Evolutionary conservation across 2,329 filamentous ascomycete genomes (phyloP), one percentile per base, ranked within the genome.

Genomic region (Hymenoscyphus scutula): DNA sequence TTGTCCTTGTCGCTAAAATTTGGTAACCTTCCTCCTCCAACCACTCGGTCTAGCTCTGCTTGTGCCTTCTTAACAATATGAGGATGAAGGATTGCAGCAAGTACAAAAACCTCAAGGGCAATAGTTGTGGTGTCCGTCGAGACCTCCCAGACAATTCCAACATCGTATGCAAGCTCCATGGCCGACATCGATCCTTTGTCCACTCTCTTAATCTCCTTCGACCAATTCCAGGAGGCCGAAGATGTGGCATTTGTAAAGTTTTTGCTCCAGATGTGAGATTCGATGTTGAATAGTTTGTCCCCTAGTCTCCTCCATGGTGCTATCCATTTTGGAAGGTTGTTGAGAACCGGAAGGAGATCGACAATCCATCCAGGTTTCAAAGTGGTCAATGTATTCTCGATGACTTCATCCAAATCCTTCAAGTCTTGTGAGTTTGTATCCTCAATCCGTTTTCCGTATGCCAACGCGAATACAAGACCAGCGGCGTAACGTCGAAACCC

Each of bases 31-130:
- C 74, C 70, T 2, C 67, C 68, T 1, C 80, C 81, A 11, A 84
- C 75, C 1, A 83, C 77, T 5, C 70, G 68, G 60, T 84, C 81
- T 17, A 85, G 68, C 56, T 79, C 75, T 15, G 70, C 72, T 64
- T 78, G 79, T 0, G 79, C 80, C 64, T 81, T 82, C 27, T 66
- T 66, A 61, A 82, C 81, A 0, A 81, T 70, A 3, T 75, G 73
- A 0, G 77, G 79, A 53, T 67, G 63, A 15, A 65, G 51, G 11
- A 67, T 19, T 7, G 63, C 57, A 64, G 77, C 77, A 51, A 81
- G 72, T 45, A 81, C 74, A 60, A 76, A 77, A 11, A 77, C 72
- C 15, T 78, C 69, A 53, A 78, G 62, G 1, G 61, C 56, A 7
- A 56, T 60, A 1, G 61, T 63, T 19, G 56, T 57, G 10, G 57